Evolutionary conservation across 225 moss, liverwort and hornwort species (phyloP).

Genomic region (Sphagnum tenellum): DNA sequence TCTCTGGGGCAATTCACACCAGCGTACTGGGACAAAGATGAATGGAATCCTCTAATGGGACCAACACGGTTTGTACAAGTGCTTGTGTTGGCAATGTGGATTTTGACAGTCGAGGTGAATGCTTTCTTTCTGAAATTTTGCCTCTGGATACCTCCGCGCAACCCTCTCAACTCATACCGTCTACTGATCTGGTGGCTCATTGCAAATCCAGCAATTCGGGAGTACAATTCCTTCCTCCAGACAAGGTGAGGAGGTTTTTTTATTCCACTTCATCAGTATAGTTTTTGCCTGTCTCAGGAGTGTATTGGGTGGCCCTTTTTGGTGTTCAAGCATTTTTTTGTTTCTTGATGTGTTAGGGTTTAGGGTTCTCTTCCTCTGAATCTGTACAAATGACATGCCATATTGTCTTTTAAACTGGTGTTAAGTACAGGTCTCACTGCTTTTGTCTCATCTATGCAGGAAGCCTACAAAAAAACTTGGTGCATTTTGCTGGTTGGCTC

Average conservation of each 20-base stretch:
- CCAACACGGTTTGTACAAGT: constrained; percentile 81
- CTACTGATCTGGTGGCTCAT: constrained; percentile 89
- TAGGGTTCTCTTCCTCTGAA: neutral
- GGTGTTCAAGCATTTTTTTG: neutral
- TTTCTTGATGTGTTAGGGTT: neutral
- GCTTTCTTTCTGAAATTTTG: constrained; percentile 84
- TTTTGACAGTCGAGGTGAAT: constrained; percentile 83
- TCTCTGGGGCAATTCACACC: constrained; percentile 87
- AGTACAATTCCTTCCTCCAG: constrained; percentile 85
- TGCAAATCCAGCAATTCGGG: constrained; percentile 87
- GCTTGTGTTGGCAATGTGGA: constrained; percentile 46
- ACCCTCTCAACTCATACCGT: constrained; percentile 76
- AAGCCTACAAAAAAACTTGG: constrained; percentile 76
- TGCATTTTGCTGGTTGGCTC: constrained; percentile 70
- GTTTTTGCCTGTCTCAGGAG: too few relatives aligned
- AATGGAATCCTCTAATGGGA: constrained; percentile 83
- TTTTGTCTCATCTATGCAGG: constrained; percentile 19
- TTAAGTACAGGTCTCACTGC: neutral
- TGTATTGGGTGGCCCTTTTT: too few relatives aligned
- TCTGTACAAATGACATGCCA: constrained; percentile 11
- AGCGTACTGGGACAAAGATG: constrained; percentile 90
- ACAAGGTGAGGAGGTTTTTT: constrained; percentile 33
- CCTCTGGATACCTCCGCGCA: constrained; percentile 84
- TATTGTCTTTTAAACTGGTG: neutral
- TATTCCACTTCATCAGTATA: too few relatives aligned